Percentiles rank a stretch among this genome's conserved stretches.
Evolutionary conservation across 2,329 filamentous ascomycete genomes (phyloP).

Genomic region (Tolypocladium tundrense): DNA sequence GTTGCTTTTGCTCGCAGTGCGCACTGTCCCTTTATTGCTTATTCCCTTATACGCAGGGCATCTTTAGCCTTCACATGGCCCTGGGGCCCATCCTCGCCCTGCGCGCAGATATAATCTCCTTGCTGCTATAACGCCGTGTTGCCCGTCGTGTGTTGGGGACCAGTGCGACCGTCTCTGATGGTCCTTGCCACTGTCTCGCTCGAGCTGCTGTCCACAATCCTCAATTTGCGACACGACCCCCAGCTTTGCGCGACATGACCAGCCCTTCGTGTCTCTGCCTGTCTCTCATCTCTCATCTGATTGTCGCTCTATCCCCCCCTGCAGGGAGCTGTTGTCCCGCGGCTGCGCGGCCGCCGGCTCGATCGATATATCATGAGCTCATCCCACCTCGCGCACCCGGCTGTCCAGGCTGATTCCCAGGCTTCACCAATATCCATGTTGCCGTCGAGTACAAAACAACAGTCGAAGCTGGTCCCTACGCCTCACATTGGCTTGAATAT

Average conservation of each 20-base stretch:
- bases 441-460: background rate
- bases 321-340: background rate
- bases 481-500: background rate
- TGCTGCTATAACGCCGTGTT: slow-evolving; percentile 4
- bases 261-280: background rate
- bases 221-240: slow-evolving; percentile 3
- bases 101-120: slow-evolving; percentile 1
- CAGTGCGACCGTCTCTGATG: slow-evolving; percentile 2
- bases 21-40: slow-evolving; percentile 5
- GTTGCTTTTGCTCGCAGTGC: slow-evolving; percentile 1
- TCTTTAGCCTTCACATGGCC: background rate
- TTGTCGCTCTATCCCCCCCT: background rate
- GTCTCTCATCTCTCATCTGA: background rate
- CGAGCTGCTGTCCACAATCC: background rate
- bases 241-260: background rate
- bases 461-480: background rate
- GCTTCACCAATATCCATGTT: slow-evolving; percentile 4
- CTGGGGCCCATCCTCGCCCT: slow-evolving; percentile 4
- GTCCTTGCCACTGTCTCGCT: slow-evolving; percentile 4
- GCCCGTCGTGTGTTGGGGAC: slow-evolving; percentile 2
- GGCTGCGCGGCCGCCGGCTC: background rate
- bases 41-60: background rate
- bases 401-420: slow-evolving; percentile 2
- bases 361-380: slow-evolving; percentile 1
- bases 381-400: slow-evolving; percentile 1